phyloP scores from a whole-genome alignment of 805 yeast species.

The Myxozyma udenii region DNA sequence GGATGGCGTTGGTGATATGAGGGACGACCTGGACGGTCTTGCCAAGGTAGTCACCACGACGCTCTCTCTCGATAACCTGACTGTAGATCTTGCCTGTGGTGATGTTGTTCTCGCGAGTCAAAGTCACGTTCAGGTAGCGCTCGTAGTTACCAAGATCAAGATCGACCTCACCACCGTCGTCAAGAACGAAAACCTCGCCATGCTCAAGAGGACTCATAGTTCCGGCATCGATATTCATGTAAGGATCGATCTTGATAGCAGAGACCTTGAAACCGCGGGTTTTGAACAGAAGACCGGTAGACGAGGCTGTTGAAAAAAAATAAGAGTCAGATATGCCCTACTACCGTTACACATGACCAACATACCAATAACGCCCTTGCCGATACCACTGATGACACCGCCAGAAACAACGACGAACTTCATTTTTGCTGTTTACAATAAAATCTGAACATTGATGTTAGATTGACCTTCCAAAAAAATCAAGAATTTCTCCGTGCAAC shows the following conservation, averaged over 20 bases:
- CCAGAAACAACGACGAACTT: constrained; percentile 99
- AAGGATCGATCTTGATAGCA: constrained; percentile 97
- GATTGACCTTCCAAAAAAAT: background rate
- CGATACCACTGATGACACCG: constrained; percentile 99
- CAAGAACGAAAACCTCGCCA: constrained; percentile 96
- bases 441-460: background rate
- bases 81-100: constrained; percentile 98
- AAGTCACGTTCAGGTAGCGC: constrained; percentile 88
- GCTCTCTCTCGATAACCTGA: constrained; percentile 82
- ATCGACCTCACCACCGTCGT: constrained; percentile 99
- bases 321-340: background rate
- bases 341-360: background rate
- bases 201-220: constrained; percentile 99
- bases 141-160: constrained; percentile 97
- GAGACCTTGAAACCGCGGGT: constrained; percentile 93
- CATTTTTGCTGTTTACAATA: constrained; percentile 47
- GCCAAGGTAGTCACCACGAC: constrained; percentile 96
- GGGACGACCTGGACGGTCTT: constrained; percentile 99
- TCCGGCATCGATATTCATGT: constrained; percentile 99
- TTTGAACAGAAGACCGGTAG: constrained; percentile 91
- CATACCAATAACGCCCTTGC: constrained; percentile 77
- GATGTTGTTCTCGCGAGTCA: constrained; percentile 91
- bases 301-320: constrained; percentile 60
- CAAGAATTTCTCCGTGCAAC: constrained; percentile 3
- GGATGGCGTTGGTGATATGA: constrained; percentile 94